These are phyloP conservation scores for Megacollybia marginata DNA, from an alignment of 768 basidiomycete species.

Conservation along the genomic window DNA sequence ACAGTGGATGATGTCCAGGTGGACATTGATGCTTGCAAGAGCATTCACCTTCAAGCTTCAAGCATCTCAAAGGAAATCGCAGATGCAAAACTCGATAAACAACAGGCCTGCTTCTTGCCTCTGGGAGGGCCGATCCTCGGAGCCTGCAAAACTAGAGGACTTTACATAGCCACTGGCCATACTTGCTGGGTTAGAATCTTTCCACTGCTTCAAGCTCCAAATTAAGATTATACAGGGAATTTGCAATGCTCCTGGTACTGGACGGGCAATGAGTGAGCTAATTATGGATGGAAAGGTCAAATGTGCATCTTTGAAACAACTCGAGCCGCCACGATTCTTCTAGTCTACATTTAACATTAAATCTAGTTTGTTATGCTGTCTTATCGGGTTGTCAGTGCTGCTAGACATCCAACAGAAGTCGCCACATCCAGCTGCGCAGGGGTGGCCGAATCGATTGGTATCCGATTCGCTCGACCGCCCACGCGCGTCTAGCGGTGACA, in stretches of 20 bases:
- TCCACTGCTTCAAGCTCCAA: neutral
- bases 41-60: constrained; percentile 46
- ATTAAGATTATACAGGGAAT: constrained; percentile 43
- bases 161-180: constrained; percentile 73
- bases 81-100: constrained; percentile 41
- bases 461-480: constrained; percentile 7
- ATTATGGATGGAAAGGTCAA: constrained; percentile 58
- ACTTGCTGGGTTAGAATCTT: constrained; percentile 60
- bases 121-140: constrained; percentile 72
- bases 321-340: constrained; percentile 33
- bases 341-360: constrained; percentile 5
- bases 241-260: constrained; percentile 82
- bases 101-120: constrained; percentile 78
- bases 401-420: constrained; percentile 60
- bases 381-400: too few relatives aligned
- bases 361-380: too few relatives aligned
- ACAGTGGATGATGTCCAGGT: constrained; percentile 68
- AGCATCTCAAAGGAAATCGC: constrained; percentile 54
- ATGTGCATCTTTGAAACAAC: constrained; percentile 45
- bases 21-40: constrained; percentile 47
- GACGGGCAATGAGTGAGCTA: constrained; percentile 61
- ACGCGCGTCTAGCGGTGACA: constrained; percentile 7
- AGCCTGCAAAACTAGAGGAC: constrained; percentile 49
- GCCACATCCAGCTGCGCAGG: constrained; percentile 76
- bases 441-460: constrained; percentile 41